Conservation (phyloP, 164 flowering plant genomes). For the Platanus orientalis region DNA sequence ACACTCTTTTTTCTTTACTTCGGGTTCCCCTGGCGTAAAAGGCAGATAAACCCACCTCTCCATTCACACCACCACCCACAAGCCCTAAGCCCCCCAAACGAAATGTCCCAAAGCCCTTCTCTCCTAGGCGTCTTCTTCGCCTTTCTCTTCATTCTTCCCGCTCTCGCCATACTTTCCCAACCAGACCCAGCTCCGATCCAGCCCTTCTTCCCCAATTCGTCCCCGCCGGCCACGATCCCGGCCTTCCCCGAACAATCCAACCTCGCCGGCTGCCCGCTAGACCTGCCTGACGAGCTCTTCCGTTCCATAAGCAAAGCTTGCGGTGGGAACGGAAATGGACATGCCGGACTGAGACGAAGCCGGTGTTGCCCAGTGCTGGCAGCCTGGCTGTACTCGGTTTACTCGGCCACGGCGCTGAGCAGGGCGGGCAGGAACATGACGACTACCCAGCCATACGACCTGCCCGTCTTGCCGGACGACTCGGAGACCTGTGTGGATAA, state of each 20-base stretch:
- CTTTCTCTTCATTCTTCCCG: neutral
- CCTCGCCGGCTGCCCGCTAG: neutral
- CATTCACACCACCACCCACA: neutral
- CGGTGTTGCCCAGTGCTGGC: slow-evolving; percentile 1
- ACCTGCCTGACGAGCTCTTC: slow-evolving; percentile 1
- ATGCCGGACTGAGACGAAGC: neutral
- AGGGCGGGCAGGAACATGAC: neutral
- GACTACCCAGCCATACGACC: neutral
- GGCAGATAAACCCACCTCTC: neutral
- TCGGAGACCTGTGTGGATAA: slow-evolving; percentile 56
- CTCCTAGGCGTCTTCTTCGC: neutral
- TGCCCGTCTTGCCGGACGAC: slow-evolving; percentile 63
- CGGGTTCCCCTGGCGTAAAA: neutral
- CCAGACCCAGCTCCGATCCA: slow-evolving; percentile 1
- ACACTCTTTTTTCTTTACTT: neutral
- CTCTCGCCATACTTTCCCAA: neutral
- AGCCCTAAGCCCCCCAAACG: neutral
- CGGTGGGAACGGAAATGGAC: neutral
- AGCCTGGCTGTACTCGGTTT: neutral
- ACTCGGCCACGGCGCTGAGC: neutral
- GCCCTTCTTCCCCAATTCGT: neutral
- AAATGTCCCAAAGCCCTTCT: neutral
- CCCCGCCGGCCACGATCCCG: neutral
- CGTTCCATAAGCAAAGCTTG: neutral
- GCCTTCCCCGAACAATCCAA: slow-evolving; percentile 8